Base-by-base conservation (phyloP, 768 basidiomycete genomes). In the Russula foetens region DNA sequence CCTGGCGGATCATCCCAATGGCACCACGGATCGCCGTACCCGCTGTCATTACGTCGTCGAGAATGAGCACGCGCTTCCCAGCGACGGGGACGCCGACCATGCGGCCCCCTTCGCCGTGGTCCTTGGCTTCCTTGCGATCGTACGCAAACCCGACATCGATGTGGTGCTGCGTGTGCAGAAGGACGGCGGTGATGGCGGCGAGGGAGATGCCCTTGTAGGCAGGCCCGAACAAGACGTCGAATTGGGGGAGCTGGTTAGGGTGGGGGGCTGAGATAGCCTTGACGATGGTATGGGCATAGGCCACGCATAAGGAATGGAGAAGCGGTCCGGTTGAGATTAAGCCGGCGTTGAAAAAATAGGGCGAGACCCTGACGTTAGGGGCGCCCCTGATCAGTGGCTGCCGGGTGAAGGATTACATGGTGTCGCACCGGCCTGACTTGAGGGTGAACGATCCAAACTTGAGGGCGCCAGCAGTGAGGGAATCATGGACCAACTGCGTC, bases 201-300 rank as follows among this genome's bases (percentile, higher is more conserved):
- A 99, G 84, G 0, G 94, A 82, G 69, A 98, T 98, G 26, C 93
- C 96, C 75, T 98, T 98, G 77, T 98, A 98, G 2, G 96, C 95
- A 0, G 96, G 96, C 0, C 96, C 96, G 67, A 98, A 97, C 35
- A 98, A 79, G 47, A 98, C 81, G 66, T 96, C 91, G 67, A 95
- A 84, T 28, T 69, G 48, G 0, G 77, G 75, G 7, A 80, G 59
- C 11, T 67, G 55, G 2, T 58, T 54, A 49, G 65, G 53, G 55
- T 64, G 63, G 7, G 70, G 67, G 47, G 70, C 56, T 44, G 77
- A 75, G 8, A 76, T 74, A 0, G 88, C 80, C 23, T 76, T 72
- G 14, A 81, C 75, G 69, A 98, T 90, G 14, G 90, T 87, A 1
- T 84, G 74, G 2, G 96, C 92, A 67, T 95, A 98, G 4, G 94